Evolutionary conservation across 306 rosid genomes (phyloP).

Genomic region (Canavalia gladiata): DNA sequence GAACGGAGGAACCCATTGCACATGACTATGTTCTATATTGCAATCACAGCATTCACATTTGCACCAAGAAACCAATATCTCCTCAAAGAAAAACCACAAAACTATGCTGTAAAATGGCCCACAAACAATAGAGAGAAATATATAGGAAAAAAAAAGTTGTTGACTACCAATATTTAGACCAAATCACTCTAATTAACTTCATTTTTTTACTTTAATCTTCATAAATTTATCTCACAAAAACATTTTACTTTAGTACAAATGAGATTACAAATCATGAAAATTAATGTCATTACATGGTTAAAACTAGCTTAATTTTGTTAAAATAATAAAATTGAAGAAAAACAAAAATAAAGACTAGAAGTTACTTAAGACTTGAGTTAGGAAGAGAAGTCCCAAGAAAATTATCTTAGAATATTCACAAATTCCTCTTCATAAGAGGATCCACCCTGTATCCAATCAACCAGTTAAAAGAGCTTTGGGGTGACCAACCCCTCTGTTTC

Average conservation of each 20-base stretch:
- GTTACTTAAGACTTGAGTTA: neutral
- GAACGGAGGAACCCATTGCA: neutral
- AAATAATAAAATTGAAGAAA: neutral
- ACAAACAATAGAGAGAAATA: neutral
- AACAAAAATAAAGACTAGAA: neutral
- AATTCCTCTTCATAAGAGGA: conserved; percentile 22
- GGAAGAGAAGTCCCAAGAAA: neutral
- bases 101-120: conserved; percentile 10
- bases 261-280: too few species aligned
- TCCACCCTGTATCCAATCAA: neutral
- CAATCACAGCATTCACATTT: neutral
- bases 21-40: neutral
- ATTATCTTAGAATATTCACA: neutral
- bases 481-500: neutral
- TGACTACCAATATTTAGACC: neutral
- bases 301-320: too few species aligned
- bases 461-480: too few species aligned
- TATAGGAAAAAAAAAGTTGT: neutral
- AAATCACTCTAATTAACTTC: neutral
- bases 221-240: neutral
- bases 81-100: neutral
- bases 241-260: too few species aligned
- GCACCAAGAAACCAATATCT: neutral
- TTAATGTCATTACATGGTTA: too few species aligned
- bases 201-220: neutral